Evolutionary conservation across 257 asterid species (phyloP).

Genomic region (Buddleja alternifolia): DNA sequence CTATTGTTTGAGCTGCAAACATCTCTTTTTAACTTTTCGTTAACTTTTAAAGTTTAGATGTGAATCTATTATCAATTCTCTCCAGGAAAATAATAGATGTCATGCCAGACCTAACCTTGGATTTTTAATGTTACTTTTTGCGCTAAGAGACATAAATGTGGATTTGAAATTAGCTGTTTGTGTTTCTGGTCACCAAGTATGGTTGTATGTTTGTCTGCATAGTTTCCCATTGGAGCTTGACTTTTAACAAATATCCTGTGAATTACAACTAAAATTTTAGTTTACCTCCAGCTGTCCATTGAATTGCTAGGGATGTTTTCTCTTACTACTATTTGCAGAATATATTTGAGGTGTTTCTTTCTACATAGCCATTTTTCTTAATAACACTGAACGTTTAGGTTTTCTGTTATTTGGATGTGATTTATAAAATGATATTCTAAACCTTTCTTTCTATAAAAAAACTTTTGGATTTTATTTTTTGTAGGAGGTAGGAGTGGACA

Average conservation of each 20-base stretch:
- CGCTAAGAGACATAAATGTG: no score
- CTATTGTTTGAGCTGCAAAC: slow-evolving; percentile 3
- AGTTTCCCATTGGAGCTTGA: background rate
- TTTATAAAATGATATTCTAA: background rate
- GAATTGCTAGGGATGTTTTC: no score
- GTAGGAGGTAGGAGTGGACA: slow-evolving; percentile 93
- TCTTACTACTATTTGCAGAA: slow-evolving; percentile 17
- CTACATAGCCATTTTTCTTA: slow-evolving; percentile 12
- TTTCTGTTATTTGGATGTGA: slow-evolving; percentile 6
- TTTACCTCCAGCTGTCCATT: slow-evolving; percentile 1
- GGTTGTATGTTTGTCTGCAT: background rate
- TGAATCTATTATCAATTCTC: background rate
- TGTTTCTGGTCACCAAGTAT: slow-evolving; percentile 11
- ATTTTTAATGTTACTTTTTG: no score
- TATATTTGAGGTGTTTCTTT: slow-evolving; percentile 13
- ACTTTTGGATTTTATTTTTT: slow-evolving; percentile 25
- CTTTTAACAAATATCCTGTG: background rate
- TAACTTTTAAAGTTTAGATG: slow-evolving; percentile 3
- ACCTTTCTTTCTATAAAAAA: background rate
- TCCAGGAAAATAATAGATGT: slow-evolving; percentile 5
- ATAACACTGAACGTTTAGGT: slow-evolving; percentile 3
- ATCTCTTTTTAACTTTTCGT: background rate
- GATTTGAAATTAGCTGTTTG: background rate
- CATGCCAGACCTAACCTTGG: slow-evolving; percentile 10
- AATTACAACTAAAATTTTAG: background rate